Conservation (phyloP, 2,329 filamentous ascomycete genomes). For the Penicillium sp. region DNA sequence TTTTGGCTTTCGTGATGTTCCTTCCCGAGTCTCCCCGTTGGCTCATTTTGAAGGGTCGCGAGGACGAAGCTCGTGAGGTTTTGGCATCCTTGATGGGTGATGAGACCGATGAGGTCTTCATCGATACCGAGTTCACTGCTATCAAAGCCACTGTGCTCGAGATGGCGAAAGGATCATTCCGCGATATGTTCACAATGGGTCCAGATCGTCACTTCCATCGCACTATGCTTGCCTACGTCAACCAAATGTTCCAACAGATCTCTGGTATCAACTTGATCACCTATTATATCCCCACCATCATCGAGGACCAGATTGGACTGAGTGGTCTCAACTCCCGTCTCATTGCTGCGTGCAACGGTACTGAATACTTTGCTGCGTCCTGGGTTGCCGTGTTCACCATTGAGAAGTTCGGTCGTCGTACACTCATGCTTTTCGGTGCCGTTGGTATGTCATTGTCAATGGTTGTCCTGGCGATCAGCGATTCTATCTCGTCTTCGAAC, state of each 20-base stretch:
- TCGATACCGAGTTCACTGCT: slow-evolving; percentile 54
- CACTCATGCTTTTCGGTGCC: slow-evolving; percentile 72
- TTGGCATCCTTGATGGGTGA: slow-evolving; percentile 53
- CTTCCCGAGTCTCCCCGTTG: slow-evolving; percentile 64
- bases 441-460: slow-evolving; percentile 66
- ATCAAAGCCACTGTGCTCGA: slow-evolving; percentile 60
- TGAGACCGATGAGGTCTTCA: slow-evolving; percentile 48
- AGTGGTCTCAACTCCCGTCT: slow-evolving; percentile 43
- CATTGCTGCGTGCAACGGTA: slow-evolving; percentile 54
- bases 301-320: slow-evolving; percentile 43
- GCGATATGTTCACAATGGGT: slow-evolving; percentile 62
- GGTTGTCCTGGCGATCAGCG: slow-evolving; percentile 47
- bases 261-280: slow-evolving; percentile 46
- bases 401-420: slow-evolving; percentile 58
- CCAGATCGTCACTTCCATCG: slow-evolving; percentile 59
- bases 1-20: slow-evolving; percentile 52
- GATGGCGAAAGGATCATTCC: slow-evolving; percentile 55
- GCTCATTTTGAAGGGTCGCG: slow-evolving; percentile 60
- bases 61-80: slow-evolving; percentile 56
- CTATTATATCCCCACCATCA: slow-evolving; percentile 46
- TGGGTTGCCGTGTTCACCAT: slow-evolving; percentile 54
- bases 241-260: slow-evolving; percentile 57
- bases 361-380: slow-evolving; percentile 55
- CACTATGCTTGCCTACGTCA: slow-evolving; percentile 56
- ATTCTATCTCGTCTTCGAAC: slow-evolving; percentile 24